A percentile compares a stretch with the other conserved stretches of the same genome.
Evolutionary conservation across 2,329 filamentous ascomycete genomes (phyloP).

Genomic region (Ascochyta koolunga): DNA sequence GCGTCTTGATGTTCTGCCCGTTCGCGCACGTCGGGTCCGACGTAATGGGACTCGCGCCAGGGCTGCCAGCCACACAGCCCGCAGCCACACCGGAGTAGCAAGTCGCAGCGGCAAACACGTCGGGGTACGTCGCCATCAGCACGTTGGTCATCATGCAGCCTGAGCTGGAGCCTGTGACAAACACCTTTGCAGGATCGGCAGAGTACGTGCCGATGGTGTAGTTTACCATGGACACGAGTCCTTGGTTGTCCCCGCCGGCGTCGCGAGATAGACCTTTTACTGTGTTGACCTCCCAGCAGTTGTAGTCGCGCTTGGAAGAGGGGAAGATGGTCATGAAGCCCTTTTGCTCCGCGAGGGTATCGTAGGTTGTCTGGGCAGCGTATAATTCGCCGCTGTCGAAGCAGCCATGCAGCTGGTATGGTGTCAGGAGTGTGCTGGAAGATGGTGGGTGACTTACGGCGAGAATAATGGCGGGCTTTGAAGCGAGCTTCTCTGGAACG

Average conservation of each 20-base stretch:
- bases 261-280: conserved; percentile 60
- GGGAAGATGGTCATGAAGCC: conserved; percentile 67
- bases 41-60: conserved; percentile 24
- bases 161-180: conserved; percentile 32
- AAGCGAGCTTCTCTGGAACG: conserved; percentile 51
- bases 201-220: conserved; percentile 60
- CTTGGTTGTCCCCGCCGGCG: conserved; percentile 61
- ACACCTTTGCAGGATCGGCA: conserved; percentile 58
- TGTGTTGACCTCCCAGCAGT: conserved; percentile 66
- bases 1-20: conserved; percentile 24
- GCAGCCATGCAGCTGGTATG: conserved; percentile 34
- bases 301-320: conserved; percentile 54
- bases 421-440: neutral
- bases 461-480: conserved; percentile 60
- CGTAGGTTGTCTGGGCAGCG: conserved; percentile 23
- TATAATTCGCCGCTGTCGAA: conserved; percentile 47
- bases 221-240: conserved; percentile 64
- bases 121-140: conserved; percentile 36
- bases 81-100: conserved; percentile 37
- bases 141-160: conserved; percentile 45
- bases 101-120: conserved; percentile 33
- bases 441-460: conserved; percentile 51
- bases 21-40: conserved; percentile 31
- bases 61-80: conserved; percentile 52
- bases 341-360: conserved; percentile 56